phyloP scores from a whole-genome alignment of 176 grass and related monocot species.

The Alopecurus myosuroides region DNA sequence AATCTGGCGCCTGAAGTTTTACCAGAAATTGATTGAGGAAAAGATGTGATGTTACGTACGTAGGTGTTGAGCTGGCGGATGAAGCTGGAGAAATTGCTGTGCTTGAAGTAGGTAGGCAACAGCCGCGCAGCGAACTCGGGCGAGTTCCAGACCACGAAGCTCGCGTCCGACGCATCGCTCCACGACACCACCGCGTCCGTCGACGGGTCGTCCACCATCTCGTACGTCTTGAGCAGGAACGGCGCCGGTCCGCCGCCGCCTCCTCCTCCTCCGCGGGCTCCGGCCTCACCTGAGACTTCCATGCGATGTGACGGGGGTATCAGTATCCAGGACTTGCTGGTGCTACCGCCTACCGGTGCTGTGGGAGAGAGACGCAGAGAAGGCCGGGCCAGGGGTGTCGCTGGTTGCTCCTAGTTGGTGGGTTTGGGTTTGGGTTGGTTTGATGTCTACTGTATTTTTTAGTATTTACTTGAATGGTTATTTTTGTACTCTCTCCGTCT shows the following conservation, averaged over 20 bases:
- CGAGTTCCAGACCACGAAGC: conserved; percentile 91
- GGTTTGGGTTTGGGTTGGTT: too few species aligned
- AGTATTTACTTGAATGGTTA: too few species aligned
- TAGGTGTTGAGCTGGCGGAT: conserved; percentile 99
- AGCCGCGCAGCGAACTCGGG: conserved; percentile 67
- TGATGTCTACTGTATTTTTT: too few species aligned
- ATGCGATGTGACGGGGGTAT: not conserved
- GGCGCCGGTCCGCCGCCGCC: conserved; percentile 65
- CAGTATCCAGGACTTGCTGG: not conserved
- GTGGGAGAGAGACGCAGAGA: not conserved
- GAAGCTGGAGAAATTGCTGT: conserved; percentile 99
- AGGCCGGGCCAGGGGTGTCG: not conserved
- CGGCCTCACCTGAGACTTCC: conserved; percentile 25
- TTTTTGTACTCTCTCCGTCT: too few species aligned
- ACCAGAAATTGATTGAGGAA: not conserved
- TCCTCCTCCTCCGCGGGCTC: not conserved
- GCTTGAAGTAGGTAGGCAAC: conserved; percentile 86
- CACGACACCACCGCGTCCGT: conserved; percentile 79
- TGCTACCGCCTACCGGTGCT: not conserved
- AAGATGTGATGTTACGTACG: conserved; percentile 22
- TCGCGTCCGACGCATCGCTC: conserved; percentile 51
- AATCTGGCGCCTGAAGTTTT: not conserved
- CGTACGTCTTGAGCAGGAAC: conserved; percentile 91
- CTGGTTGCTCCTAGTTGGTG: too few species aligned
- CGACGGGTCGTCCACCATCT: conserved; percentile 87